Evolutionary conservation across 2,329 filamentous ascomycete species (phyloP), one percentile per base, ranked within the genome.

Genomic region (Podosphaera aphanis): DNA sequence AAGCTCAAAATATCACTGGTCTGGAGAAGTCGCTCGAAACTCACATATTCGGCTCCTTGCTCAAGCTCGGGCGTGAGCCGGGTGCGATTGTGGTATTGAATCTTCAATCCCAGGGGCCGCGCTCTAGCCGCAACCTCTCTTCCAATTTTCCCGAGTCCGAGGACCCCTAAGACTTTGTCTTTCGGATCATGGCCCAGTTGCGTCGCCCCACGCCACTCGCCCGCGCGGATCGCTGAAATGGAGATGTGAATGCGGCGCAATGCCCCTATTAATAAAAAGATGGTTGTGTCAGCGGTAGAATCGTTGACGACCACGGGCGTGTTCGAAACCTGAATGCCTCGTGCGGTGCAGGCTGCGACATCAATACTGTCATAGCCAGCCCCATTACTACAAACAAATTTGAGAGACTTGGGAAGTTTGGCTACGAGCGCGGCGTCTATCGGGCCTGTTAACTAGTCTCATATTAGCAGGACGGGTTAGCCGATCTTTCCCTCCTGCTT

Each of bases 101-200:
- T 67, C 45, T 61, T 68, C 79, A 90, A 84, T 3, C 77, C 79
- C 57, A 90, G 84, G 0, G 69, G 78, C 45, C 71, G 66, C 2
- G 76, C 79, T 61, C 83, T 82, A 54, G 64, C 68, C 52, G 78
- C 80, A 52, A 88, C 63, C 56, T 83, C 82, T 23, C 75, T 66
- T 0, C 83, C 83, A 49, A 90, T 90, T 2, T 82, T 81, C 18
- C 83, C 83, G 81, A 90, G 86, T 4, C 83, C 83, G 25, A 90
- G 61, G 48, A 90, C 83, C 0, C 83, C 83, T 3, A 92, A 66
- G 1, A 75, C 63, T 60, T 86, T 88, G 29, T 77, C 77, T 56
- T 80, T 66, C 0, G 82, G 82, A 56, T 90, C 82, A 57, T 80
- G 0, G 67, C 67, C n/a, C 61, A 61, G 4, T 65, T 64, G 2